Evolutionary conservation across 2,329 filamentous ascomycete species (phyloP), one percentile per base, ranked within the genome.

Genomic region (Xylaria arbuscula): DNA sequence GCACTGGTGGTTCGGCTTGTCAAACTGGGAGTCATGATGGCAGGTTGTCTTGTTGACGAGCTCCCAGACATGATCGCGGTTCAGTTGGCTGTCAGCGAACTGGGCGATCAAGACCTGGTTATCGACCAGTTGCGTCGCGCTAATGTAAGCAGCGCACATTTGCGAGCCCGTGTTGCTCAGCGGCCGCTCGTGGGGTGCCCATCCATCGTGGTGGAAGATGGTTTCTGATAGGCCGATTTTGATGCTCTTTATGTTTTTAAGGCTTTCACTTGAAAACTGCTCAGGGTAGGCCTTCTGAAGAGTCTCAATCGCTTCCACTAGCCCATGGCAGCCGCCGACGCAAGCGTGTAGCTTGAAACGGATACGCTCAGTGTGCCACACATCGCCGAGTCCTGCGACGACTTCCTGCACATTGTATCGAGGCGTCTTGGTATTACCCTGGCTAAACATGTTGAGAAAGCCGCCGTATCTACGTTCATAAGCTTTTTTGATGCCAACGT

Each of bases 391-490:
- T 0, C 69, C 78, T 45, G 47, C 77, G 73, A 28, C 70, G 59
- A 24, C 81, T 48, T 68, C 79, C 1, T 57, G 63, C 1, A 64
- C 62, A 17, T 67, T 63, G 24, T 69, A 71, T 8, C 61, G 66
- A 15, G 70, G 69, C 6, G 59, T 67, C 59, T 64, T 58, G 34
- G 24, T 55, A 34, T 38, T 72, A 0, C 78, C 58, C 73, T 71
- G 13, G 71, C 78, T 76, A 67, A 84, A 83, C 64, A 75, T 78
- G n/a, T 72, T 70, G 10, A 84, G 70, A 65, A 81, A 84, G 0
- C 82, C 82, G 3, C 82, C 82, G 59, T 83, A 84, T 1, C 74
- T 75, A 2, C 77, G 73, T 61, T 84, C 81, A 54, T 78, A 71
- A 1, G 71, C 71, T 24, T 70, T 70, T 42, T 72, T 71, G 24